Evolutionary conservation across 768 basidiomycete species (phyloP), one percentile per base, ranked within the genome.

Genomic region (Termitomyces sp.): DNA sequence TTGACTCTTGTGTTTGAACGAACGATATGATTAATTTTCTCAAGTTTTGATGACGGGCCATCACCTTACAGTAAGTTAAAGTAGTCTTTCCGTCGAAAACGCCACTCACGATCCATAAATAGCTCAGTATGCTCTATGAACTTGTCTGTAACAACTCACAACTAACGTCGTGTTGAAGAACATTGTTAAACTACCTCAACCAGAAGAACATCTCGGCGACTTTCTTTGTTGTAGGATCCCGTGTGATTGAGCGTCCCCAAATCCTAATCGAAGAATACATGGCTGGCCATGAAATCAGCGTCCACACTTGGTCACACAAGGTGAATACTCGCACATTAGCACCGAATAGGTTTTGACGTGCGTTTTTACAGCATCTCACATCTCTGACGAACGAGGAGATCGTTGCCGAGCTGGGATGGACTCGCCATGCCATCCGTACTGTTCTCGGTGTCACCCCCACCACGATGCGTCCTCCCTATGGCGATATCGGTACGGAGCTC

Each of bases 341-440:
- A 0, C 44, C 47, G 26, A 9, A 34, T 16, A 39, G n/a, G 50
- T 36, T 42, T 34, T 52, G 69, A 34, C 36, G 16, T 16, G 58
- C 47, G 4, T 15, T n/a, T 29, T 54, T 37, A 54, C 58, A 87
- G 87, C 78, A 78, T 26, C 77, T 86, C 55, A 92, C 91, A 0
- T 75, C 80, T 39, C 75, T 91, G 60, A 86, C 90, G 44, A 97
- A 82, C 64, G 85, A 81, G 67, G 80, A 96, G 76, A 81, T 96
- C 53, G 92, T 98, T 16, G 95, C 94, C 22, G 94, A 98, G 73
- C 77, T 98, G 37, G 94, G 92, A 51, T 98, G 91, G 88, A 89
- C 93, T 54, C 88, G 88, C 55, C 85, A 90, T 71, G 85, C 86
- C 52, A 95, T 98, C 75, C 85, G 88, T 72, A 68, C 68, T 2